These are phyloP conservation scores for Epichloe sp. DNA, from an alignment of 2,329 filamentous ascomycete genomes.

Conservation along the genomic window DNA sequence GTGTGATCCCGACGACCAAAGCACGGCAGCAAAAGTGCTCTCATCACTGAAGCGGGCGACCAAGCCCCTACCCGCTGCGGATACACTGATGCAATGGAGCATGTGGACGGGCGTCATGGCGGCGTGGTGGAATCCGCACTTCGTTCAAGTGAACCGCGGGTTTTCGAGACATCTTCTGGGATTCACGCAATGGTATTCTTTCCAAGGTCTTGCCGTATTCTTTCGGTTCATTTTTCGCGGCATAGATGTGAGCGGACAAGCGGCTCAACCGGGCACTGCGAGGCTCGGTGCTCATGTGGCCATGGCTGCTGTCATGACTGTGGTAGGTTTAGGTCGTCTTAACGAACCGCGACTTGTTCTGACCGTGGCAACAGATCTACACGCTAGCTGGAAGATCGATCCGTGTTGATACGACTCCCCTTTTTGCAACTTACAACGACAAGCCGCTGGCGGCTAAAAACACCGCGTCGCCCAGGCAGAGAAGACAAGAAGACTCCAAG, in stretches of 20 bases:
- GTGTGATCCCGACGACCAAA: constrained; percentile 20
- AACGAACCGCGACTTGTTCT: neutral
- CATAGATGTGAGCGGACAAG: constrained; percentile 26
- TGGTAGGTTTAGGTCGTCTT: constrained; percentile 29
- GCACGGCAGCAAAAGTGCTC: constrained; percentile 7
- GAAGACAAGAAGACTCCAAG: constrained; percentile 21
- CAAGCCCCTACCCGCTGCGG: constrained; percentile 25
- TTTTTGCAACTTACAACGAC: constrained; percentile 27
- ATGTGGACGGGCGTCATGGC: constrained; percentile 37
- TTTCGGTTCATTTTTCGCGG: constrained; percentile 38
- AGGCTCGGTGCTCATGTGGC: constrained; percentile 40
- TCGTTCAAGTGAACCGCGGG: constrained; percentile 46
- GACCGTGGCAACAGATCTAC: constrained; percentile 26
- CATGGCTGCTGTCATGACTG: constrained; percentile 36
- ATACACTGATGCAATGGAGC: constrained; percentile 31
- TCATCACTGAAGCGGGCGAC: constrained; percentile 9
- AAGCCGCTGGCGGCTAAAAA: constrained; percentile 14
- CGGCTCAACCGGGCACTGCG: constrained; percentile 24
- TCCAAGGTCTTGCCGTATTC: constrained; percentile 46
- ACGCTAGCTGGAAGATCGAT: constrained; percentile 31
- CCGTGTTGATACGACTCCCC: constrained; percentile 39
- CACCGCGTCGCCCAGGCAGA: constrained; percentile 12
- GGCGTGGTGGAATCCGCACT: constrained; percentile 57
- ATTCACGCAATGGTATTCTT: constrained; percentile 50
- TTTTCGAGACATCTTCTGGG: constrained; percentile 47